phyloP scores from a whole-genome alignment of 495 filamentous ascomycete species.

The Parachaetomium inaequale region DNA sequence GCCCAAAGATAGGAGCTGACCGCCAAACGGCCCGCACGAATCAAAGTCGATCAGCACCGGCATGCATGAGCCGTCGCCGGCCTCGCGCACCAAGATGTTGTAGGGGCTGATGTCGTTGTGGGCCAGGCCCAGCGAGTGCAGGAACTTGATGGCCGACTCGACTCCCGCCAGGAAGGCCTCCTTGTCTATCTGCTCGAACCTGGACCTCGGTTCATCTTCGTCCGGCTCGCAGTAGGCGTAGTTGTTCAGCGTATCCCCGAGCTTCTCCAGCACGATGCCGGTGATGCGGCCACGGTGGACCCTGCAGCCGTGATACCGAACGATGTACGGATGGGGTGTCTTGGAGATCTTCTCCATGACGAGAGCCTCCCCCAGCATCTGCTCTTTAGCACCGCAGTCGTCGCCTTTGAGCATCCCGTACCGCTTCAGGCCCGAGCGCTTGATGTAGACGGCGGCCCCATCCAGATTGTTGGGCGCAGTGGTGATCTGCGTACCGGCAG shows the following conservation, averaged over 20 bases:
- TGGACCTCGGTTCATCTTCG: too few species aligned
- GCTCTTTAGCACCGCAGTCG: background rate
- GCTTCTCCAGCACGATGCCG: background rate
- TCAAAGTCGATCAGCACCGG: background rate
- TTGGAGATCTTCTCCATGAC: background rate
- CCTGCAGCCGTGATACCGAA: background rate
- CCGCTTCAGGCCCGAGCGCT: background rate
- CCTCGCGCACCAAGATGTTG: conserved; percentile 1
- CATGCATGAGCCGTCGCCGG: background rate
- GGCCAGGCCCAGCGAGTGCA: background rate
- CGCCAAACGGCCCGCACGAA: background rate
- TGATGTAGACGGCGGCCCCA: background rate
- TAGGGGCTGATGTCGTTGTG: background rate
- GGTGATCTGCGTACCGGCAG: background rate
- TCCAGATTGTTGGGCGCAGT: background rate
- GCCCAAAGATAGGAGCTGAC: background rate
- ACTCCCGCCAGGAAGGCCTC: background rate
- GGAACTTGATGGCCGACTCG: background rate
- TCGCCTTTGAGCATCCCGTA: background rate
- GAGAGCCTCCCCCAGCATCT: background rate
- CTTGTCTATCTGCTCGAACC: background rate
- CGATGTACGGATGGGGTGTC: background rate
- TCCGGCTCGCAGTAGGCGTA: background rate
- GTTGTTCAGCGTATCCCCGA: background rate
- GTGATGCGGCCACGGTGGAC: conserved; percentile 1